Conservation (phyloP, 805 yeast species). For the Dipodascus albidus region DNA sequence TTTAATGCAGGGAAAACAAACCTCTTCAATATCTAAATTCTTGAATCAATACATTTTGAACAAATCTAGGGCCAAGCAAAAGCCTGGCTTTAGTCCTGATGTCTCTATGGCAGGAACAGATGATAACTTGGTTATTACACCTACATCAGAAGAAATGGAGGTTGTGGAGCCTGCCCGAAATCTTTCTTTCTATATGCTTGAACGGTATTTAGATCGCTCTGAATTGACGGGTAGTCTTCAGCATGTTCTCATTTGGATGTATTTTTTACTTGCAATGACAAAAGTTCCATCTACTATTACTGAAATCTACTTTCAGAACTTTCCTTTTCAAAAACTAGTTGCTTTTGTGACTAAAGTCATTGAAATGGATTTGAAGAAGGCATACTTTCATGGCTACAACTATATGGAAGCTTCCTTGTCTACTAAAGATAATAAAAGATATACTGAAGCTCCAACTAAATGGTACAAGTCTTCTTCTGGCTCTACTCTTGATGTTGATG, state of each 20-base stretch:
- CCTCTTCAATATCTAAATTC: conserved; percentile 3
- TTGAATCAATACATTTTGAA: conserved; percentile 4
- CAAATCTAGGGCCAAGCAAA: not conserved
- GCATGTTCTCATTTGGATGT: conserved; percentile 67
- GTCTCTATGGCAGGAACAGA: not conserved
- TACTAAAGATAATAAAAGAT: not conserved
- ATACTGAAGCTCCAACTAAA: not conserved
- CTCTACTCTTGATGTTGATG: not conserved
- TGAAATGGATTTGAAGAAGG: not conserved
- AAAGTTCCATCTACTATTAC: conserved; percentile 2
- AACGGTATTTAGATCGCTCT: conserved; percentile 1
- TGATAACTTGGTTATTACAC: not conserved
- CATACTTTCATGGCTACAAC: not conserved
- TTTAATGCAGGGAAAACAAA: conserved; percentile 10
- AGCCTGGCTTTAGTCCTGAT: not conserved
- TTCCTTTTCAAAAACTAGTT: conserved; percentile 9
- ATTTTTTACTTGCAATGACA: conserved; percentile 44
- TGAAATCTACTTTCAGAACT: conserved; percentile 1
- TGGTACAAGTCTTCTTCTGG: not conserved
- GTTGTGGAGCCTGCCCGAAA: not conserved
- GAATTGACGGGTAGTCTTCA: conserved; percentile 40
- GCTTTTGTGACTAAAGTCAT: conserved; percentile 5
- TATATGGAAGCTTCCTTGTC: not conserved
- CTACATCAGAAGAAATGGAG: not conserved
- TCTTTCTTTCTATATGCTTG: conserved; percentile 6